Evolutionary conservation across 2,329 filamentous ascomycete species (phyloP).

Genomic region (Waltergamsia citrina): DNA sequence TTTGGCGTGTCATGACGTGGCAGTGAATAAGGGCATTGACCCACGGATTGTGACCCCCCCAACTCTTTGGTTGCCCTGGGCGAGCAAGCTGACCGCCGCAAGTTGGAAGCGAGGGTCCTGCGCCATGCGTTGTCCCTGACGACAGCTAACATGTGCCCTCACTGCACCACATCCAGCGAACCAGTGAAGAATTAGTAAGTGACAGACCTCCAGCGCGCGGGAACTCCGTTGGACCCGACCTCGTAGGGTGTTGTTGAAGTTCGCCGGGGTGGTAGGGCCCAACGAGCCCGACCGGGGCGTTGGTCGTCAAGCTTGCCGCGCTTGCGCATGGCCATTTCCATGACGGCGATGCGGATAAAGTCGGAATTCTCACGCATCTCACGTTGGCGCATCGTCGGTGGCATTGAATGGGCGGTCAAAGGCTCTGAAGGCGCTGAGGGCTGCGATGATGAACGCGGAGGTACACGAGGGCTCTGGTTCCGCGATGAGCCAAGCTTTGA

Average conservation of each 20-base stretch:
- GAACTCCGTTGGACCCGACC: conserved; percentile 5
- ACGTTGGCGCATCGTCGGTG: conserved; percentile 46
- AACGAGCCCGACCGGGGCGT: conserved; percentile 56
- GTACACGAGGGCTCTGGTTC: conserved; percentile 1
- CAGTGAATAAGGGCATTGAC: too few relatives aligned
- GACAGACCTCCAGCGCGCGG: conserved; percentile 4
- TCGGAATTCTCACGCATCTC: conserved; percentile 63
- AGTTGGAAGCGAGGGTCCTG: too few relatives aligned
- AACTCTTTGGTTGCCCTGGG: too few relatives aligned
- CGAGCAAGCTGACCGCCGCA: too few relatives aligned
- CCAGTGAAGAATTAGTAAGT: too few relatives aligned
- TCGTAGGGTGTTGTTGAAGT: conserved; percentile 4
- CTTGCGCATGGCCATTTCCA: conserved; percentile 64
- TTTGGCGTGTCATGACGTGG: too few relatives aligned
- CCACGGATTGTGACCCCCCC: too few relatives aligned
- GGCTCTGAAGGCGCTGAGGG: conserved; percentile 11
- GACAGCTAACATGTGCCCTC: too few relatives aligned
- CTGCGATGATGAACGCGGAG: conserved; percentile 18
- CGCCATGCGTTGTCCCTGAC: too few relatives aligned
- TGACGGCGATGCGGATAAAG: conserved; percentile 61
- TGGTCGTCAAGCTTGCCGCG: conserved; percentile 57
- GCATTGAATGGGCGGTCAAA: conserved; percentile 3
- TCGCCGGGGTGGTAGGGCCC: conserved; percentile 58
- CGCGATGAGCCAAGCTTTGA: conserved; percentile 26
- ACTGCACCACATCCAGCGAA: too few relatives aligned